phyloP scores from a whole-genome alignment of 345 rosid species.

The Microcos paniculata region DNA sequence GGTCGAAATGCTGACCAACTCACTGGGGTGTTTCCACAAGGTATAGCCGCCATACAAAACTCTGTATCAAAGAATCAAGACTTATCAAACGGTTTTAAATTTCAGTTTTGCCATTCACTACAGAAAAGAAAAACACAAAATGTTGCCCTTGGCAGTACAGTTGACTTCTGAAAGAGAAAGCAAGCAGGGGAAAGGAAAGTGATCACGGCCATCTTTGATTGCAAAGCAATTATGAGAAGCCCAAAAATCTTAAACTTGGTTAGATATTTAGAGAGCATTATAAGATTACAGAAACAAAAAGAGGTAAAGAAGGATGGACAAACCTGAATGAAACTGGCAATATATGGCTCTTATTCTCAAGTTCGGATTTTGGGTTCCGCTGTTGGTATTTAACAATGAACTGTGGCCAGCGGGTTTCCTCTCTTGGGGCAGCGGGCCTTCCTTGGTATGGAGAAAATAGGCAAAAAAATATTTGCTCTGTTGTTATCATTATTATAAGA shows the following conservation, averaged over 20 bases:
- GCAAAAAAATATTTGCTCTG: neutral
- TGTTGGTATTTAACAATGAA: neutral
- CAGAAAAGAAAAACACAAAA: no score
- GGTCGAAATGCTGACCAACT: neutral
- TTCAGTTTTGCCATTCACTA: no score
- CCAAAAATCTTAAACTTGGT: neutral
- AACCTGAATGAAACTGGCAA: constrained; percentile 1
- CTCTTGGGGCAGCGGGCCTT: neutral
- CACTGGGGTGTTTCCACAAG: constrained; percentile 1
- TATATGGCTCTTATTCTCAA: neutral
- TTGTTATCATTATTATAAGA: no score
- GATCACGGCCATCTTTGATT: neutral
- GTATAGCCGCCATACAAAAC: constrained; percentile 5
- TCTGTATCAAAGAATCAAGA: neutral
- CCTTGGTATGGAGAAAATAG: neutral
- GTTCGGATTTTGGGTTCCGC: neutral
- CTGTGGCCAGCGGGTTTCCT: neutral
- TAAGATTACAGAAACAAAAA: neutral
- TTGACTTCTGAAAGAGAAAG: neutral
- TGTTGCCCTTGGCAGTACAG: neutral
- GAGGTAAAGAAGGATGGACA: neutral
- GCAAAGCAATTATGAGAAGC: neutral
- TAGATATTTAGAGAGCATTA: neutral
- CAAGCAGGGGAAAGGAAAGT: neutral
- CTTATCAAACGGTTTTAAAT: neutral